Percentiles rank a stretch among this genome's conserved stretches.
These are phyloP conservation scores for Aspergillus aculeatinus DNA, from an alignment of 2,329 filamentous ascomycete species.

Conservation along the genomic window DNA sequence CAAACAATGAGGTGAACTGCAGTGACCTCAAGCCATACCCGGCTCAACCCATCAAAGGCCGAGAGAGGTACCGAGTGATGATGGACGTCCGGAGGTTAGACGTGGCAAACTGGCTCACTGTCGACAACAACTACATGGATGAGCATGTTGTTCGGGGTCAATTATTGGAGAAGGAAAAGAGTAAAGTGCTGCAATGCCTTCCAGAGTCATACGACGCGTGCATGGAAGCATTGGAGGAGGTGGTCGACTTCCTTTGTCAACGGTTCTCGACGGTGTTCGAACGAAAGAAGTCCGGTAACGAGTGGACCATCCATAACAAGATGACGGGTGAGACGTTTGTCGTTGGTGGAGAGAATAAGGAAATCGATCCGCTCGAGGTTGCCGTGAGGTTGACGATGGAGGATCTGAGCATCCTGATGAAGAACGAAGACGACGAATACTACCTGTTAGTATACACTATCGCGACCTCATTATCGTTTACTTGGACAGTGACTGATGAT, in stretches of 20 bases:
- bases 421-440: slow-evolving; percentile 48
- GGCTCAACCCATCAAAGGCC: slow-evolving; percentile 39
- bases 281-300: slow-evolving; percentile 24
- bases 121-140: slow-evolving; percentile 49
- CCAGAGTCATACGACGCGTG: slow-evolving; percentile 48
- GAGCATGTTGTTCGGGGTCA: slow-evolving; percentile 44
- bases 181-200: slow-evolving; percentile 47
- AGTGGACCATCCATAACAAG: slow-evolving; percentile 43
- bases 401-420: slow-evolving; percentile 52
- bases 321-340: slow-evolving; percentile 47
- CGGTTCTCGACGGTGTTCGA: slow-evolving; percentile 48
- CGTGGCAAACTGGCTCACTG: slow-evolving; percentile 48
- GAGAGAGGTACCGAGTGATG: slow-evolving; percentile 44
- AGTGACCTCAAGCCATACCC: slow-evolving; percentile 40
- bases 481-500: slow-evolving; percentile 1
- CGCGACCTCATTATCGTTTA: no score
- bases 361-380: slow-evolving; percentile 49
- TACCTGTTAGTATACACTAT: slow-evolving; percentile 41
- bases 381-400: slow-evolving; percentile 53
- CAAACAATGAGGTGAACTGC: slow-evolving; percentile 16
- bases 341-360: slow-evolving; percentile 34
- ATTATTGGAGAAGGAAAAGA: slow-evolving; percentile 40
- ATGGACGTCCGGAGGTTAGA: slow-evolving; percentile 52
- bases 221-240: slow-evolving; percentile 48
- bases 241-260: slow-evolving; percentile 46